These are phyloP conservation scores for Naganishia cerealis DNA, from an alignment of 1,284 basidiomycete species.

Conservation along the genomic window DNA sequence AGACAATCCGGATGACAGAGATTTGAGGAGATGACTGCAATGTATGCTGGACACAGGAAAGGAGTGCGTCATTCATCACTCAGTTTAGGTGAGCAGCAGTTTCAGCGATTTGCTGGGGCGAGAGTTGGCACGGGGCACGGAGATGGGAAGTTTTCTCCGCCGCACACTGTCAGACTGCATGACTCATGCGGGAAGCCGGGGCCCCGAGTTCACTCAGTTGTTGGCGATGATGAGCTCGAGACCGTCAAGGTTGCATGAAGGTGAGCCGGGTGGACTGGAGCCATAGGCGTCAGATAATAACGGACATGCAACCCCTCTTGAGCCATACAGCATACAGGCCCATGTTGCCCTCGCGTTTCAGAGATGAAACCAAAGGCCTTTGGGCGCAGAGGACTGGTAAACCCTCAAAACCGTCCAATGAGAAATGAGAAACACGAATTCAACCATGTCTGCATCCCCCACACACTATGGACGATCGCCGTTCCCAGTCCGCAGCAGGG, in stretches of 20 bases:
- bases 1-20: neutral
- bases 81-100: neutral
- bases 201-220: no score
- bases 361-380: no score
- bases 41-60: neutral
- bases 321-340: no score
- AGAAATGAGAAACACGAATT: no score
- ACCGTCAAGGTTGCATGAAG: no score
- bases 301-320: no score
- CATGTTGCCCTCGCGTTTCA: no score
- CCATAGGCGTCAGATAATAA: no score
- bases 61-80: constrained; percentile 1
- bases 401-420: no score
- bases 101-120: neutral
- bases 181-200: neutral
- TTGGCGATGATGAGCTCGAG: no score
- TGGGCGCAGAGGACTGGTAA: no score
- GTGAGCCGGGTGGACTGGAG: no score
- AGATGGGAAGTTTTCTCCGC: neutral
- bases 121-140: neutral
- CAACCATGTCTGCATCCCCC: neutral
- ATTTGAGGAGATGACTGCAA: neutral
- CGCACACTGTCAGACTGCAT: neutral
- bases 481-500: neutral
- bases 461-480: neutral